Base-by-base conservation (phyloP, 306 rosid genomes). In the Ormosia emarginata region DNA sequence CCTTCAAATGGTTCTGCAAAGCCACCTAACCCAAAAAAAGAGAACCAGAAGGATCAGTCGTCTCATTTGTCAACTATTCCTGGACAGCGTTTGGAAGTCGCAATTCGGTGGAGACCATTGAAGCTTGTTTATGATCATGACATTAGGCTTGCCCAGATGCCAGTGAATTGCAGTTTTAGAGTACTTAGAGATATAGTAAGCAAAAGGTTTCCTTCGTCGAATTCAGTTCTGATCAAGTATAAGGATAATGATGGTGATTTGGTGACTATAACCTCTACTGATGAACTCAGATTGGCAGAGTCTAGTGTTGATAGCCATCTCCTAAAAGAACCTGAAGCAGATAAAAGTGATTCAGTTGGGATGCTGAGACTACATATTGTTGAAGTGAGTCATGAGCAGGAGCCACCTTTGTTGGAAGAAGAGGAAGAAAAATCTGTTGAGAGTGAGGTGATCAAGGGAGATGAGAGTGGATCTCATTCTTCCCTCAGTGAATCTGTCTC, bases 111-210 rank as follows among this genome's bases (percentile, higher is more conserved):
- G 91, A 92, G 99, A 84, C 90, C 89, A 4, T 81, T 86, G 85
- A 86, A 86, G 67, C 90, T 86, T 80, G 85, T 76, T 86, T 86
- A 86, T 76, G 90, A 90, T 87, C 99, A 95, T 81, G 99, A 95
- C 88, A 95, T 95, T 53, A 95, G 99, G 89, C 96, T 92, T 52
- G 86, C 96, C n/a, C 95, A 87, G 87, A 93, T 95, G 94, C 96
- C 98, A 0, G 83, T 76, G 36, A 86, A 86, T 62, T 86, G 90
- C 75, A 50, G 61, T 83, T 86, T 86, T 70, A 83, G 85, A 77
- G 72, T 84, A 2, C 86, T 93, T 18, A 90, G 98, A 81, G 98
- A 93, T 71, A 75, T 82, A 17, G 98, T 95, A 43, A 83, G 92
- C 68, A 90, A 95, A 68, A 87, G 98, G 44, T 95, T 95, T 85